phyloP scores from a whole-genome alignment of 148 eudicot species.

The Diospyros lotus region DNA sequence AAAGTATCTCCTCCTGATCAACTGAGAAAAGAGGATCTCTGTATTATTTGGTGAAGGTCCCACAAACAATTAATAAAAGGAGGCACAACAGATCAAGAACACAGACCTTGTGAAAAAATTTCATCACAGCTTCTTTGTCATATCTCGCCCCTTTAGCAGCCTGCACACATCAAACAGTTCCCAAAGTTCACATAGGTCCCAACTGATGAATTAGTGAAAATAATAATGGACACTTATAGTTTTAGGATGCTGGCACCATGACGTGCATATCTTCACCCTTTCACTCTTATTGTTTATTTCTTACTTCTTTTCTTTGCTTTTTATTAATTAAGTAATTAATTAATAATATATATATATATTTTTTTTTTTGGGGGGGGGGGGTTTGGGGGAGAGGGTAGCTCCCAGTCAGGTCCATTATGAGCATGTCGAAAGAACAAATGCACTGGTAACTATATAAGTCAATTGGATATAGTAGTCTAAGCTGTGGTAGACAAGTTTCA shows the following conservation, averaged over 20 bases:
- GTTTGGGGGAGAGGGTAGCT: not conserved
- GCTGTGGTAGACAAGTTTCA: not conserved
- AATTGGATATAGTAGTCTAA: not conserved
- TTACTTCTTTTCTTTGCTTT: too few relatives aligned
- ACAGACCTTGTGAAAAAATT: constrained; percentile 77
- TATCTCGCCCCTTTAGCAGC: constrained; percentile 91
- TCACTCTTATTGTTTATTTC: not conserved
- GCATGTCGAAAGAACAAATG: not conserved
- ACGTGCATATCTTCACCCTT: not conserved
- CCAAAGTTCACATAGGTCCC: not conserved
- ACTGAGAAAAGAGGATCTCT: constrained; percentile 34
- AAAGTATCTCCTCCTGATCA: constrained; percentile 92
- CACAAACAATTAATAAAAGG: constrained; percentile 3
- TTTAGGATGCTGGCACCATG: not conserved
- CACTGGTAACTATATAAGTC: not conserved
- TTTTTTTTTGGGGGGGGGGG: too few relatives aligned
- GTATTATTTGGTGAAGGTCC: constrained; percentile 9
- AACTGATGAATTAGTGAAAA: constrained; percentile 5
- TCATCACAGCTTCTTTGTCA: constrained; percentile 90
- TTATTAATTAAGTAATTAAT: not conserved
- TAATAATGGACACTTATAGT: not conserved
- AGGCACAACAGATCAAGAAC: constrained; percentile 12
- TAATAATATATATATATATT: not conserved
- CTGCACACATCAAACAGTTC: constrained; percentile 32
- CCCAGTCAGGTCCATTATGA: not conserved